A percentile compares a stretch with the other conserved stretches of the same genome.
Evolutionary conservation across 1,284 basidiomycete genomes (phyloP).

Genomic region (Cystobasidium sp.): DNA sequence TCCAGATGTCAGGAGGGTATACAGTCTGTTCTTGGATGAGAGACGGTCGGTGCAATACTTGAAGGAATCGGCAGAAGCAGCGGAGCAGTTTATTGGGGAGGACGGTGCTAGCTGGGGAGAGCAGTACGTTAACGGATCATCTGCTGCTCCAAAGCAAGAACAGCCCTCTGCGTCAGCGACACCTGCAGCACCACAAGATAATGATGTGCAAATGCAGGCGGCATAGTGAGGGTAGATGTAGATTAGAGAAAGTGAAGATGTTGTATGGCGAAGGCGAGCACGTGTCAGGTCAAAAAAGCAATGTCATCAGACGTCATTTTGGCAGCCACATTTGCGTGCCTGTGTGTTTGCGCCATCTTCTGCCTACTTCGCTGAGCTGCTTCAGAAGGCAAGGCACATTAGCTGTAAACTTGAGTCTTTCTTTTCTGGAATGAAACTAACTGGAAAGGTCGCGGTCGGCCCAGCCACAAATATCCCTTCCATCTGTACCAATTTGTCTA

Average conservation of each 20-base stretch:
- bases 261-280: neutral
- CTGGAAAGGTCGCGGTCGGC: no score
- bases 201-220: constrained; percentile 27
- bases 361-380: no score
- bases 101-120: constrained; percentile 29
- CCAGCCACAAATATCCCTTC: no score
- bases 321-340: no score
- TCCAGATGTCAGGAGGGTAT: constrained; percentile 58
- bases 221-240: neutral
- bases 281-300: no score
- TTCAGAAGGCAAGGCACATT: no score
- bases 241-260: neutral
- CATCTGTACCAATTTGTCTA: no score
- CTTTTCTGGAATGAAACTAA: no score
- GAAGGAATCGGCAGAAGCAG: constrained; percentile 60
- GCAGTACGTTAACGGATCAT: constrained; percentile 20
- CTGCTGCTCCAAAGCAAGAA: constrained; percentile 9
- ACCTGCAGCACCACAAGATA: constrained; percentile 2
- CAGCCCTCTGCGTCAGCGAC: neutral
- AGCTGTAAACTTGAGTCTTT: no score
- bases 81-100: constrained; percentile 37
- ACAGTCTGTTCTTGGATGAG: constrained; percentile 80
- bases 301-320: no score
- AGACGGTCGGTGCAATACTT: constrained; percentile 93
- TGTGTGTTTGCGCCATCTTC: no score